Conservation (phyloP, 2,329 filamentous ascomycete species). For the Aspergillus luchuensis region DNA sequence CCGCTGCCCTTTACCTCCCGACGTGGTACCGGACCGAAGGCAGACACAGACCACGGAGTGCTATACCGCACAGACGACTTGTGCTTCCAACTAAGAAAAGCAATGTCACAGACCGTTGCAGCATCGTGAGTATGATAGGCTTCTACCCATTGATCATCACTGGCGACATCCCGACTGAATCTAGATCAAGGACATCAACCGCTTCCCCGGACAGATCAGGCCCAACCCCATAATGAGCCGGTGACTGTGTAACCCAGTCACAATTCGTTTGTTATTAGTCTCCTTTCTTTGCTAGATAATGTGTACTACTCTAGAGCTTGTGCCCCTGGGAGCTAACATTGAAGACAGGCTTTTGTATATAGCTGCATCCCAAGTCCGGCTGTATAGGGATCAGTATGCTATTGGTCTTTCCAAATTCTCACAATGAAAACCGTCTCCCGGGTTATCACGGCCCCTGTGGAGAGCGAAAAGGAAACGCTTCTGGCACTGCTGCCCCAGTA, state of each 20-base stretch:
- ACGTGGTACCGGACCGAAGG: constrained; percentile 3
- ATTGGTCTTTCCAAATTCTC: background rate
- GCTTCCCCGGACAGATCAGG: background rate
- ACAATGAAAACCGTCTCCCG: constrained; percentile 1
- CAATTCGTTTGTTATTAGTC: background rate
- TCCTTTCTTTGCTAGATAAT: background rate
- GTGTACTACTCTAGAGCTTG: background rate
- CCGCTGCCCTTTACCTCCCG: constrained; percentile 5
- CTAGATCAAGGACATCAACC: background rate
- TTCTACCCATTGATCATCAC: background rate
- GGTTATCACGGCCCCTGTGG: constrained; percentile 15
- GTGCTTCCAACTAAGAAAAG: background rate
- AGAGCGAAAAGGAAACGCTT: constrained; percentile 21
- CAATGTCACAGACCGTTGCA: too few species aligned
- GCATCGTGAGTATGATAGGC: background rate
- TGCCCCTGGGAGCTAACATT: background rate
- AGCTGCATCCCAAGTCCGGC: background rate
- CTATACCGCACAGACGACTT: background rate
- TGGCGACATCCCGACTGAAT: background rate
- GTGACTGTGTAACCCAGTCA: background rate
- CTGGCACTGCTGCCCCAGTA: constrained; percentile 26
- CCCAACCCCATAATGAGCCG: background rate
- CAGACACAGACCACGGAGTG: background rate
- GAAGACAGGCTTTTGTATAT: background rate
- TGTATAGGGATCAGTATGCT: background rate